Conservation (phyloP, 495 filamentous ascomycete species). For the Neurospora sp. region DNA sequence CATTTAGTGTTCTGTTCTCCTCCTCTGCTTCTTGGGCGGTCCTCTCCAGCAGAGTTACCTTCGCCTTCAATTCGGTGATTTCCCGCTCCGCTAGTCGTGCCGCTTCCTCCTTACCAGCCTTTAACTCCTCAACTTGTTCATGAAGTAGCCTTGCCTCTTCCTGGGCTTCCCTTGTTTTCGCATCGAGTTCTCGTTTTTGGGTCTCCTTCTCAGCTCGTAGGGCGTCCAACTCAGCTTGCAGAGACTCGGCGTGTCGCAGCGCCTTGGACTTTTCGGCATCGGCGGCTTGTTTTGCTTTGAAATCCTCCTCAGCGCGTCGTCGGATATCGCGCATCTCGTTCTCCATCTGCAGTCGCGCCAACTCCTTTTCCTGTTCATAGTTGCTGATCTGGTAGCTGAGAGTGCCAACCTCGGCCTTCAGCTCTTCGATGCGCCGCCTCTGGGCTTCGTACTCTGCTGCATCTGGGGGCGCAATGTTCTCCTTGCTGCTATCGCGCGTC, state of each 20-base stretch:
- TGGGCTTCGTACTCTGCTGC: slow-evolving; percentile 43
- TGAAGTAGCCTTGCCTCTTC: slow-evolving; percentile 61
- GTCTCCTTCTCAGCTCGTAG: slow-evolving; percentile 40
- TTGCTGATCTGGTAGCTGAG: slow-evolving; percentile 47
- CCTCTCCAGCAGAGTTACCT: slow-evolving; percentile 55
- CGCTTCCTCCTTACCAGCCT: slow-evolving; percentile 57
- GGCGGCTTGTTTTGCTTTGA: slow-evolving; percentile 65
- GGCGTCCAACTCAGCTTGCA: slow-evolving; percentile 63
- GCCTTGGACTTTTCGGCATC: slow-evolving; percentile 60
- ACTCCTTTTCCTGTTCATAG: slow-evolving; percentile 78
- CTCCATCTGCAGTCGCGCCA: slow-evolving; percentile 63
- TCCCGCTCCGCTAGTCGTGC: slow-evolving; percentile 62
- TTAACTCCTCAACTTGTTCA: slow-evolving; percentile 70
- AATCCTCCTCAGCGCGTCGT: slow-evolving; percentile 70
- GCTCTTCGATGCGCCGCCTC: slow-evolving; percentile 38
- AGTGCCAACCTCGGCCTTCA: slow-evolving; percentile 45
- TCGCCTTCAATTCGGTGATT: slow-evolving; percentile 58
- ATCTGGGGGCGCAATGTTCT: slow-evolving; percentile 37
- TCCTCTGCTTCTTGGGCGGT: slow-evolving; percentile 60
- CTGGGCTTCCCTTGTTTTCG: slow-evolving; percentile 55
- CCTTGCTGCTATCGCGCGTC: slow-evolving; percentile 37
- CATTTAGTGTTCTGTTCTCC: slow-evolving; percentile 56
- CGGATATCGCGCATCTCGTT: slow-evolving; percentile 71
- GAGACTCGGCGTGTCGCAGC: slow-evolving; percentile 57
- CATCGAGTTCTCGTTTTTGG: slow-evolving; percentile 55